Evolutionary conservation across 305 asterid genomes (phyloP), one percentile per base, ranked within the genome.

Genomic region (Striga hermonthica): DNA sequence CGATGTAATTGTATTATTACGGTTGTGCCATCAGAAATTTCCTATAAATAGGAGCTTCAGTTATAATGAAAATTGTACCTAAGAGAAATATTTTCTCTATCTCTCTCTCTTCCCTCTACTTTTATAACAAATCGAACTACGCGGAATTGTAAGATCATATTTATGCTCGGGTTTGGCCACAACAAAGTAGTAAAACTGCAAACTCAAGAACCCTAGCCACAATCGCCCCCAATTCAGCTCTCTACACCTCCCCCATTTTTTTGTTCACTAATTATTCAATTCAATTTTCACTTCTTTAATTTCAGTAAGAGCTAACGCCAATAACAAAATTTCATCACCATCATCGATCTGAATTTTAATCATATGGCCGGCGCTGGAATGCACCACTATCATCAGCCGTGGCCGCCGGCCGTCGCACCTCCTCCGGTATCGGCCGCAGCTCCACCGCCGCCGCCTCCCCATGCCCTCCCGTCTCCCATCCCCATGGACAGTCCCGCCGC

Each of bases 371-470:
- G 96, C 73, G 79, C 85, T 67, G 96, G 97, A 68, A 84, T 93
- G 54, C 97, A 90, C 75, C 95, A 89, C 40, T 90, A 90, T 74
- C 99, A 93, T 65, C 96, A 87, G 77, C 99, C 88, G 56, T 89
- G 97, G 97, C 86, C 82, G 58, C 86, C 96, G 4, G 81, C 83
- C 4, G 72, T 81, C 0, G 82, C 85, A 60, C 88, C 84, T 56
- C 86, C 88, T 7, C 83, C 87, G 55, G 72, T 82, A 9, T 61
- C 86, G 4, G 69, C 81, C 40, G 80, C 78, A 31, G 82, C 84
- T 22, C 78, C 95, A 7, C 83, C 94, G 8, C 86, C 87, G 1
- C 83, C 84, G 2, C 82, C 84, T 63, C 76, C 83, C 34, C 73
- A 66, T 43, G 79, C 72, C 13, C 86, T 75, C 49, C 82, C 84